Evolutionary conservation across 257 asterid species (phyloP), one percentile per base, ranked within the genome.

Genomic region (Plantago ovata): DNA sequence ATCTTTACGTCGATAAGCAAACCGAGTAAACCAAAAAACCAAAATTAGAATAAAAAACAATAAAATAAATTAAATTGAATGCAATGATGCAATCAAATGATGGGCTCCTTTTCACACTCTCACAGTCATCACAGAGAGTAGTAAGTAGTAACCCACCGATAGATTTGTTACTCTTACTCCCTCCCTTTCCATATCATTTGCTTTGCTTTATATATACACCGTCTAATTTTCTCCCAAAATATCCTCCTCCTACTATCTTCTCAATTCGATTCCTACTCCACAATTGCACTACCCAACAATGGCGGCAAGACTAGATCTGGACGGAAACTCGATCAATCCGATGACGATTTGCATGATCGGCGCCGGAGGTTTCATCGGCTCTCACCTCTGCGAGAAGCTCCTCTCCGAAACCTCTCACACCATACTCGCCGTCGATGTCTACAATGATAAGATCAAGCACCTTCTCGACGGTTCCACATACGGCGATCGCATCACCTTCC

Each of bases 401-500:
- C 64, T 82, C 78, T 16, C 58, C 28, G 84, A 79, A 54, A 82
- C 90, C 28, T 73, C 61, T 49, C 90, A 82, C 67, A 79, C 68
- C 62, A 76, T 82, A 22, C 63, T 77, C 10, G 90, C 84, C 16
- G 86, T 82, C 3, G 90, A 82, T 23, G 86, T 79, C 3, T 79
- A 77, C 56, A 77, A 36, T 61, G 89, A 79, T 62, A 82, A 82
- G 67, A 82, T 82, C 70, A 79, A 72, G 69, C 84, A 82, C 49
- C 70, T 82, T 7, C 69, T 82, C 5, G 82, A 82, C 50, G 78
- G 61, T 64, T 7, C 50, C 13, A 9, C 19, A 0, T 38, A 18
- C 10, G 65, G 66, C n/a, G 81, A 71, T 46, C 79, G 87, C 56
- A 85, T 91, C 68, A 89, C 84, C 72, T 91, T 91, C 74, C 94